Conservation (phyloP, 176 grass and related monocot genomes). For the Aegilops speltoides region DNA sequence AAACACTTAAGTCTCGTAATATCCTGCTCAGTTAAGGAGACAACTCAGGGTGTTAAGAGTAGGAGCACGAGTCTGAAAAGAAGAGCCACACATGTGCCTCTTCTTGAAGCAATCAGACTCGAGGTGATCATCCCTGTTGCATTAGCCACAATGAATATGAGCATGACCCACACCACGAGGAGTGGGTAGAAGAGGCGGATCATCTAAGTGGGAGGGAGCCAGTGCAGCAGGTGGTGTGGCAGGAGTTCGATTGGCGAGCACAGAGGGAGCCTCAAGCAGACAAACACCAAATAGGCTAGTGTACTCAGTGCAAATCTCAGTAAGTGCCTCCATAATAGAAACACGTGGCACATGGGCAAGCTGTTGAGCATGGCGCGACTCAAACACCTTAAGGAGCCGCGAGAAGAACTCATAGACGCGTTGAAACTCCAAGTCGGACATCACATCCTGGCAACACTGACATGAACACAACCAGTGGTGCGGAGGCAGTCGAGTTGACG, state of each 20-base stretch:
- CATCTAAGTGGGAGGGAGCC: background rate
- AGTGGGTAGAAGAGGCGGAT: background rate
- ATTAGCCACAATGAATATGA: background rate
- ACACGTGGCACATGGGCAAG: too few relatives aligned
- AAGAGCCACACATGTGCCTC: background rate
- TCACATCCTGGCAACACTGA: background rate
- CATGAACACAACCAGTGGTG: background rate
- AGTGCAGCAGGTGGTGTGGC: background rate
- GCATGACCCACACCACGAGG: background rate
- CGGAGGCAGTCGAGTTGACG: background rate
- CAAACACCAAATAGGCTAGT: background rate
- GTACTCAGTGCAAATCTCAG: background rate
- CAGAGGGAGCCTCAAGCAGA: background rate
- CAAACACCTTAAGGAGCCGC: background rate
- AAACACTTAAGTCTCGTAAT: background rate
- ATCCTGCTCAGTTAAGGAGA: background rate
- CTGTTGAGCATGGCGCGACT: too few relatives aligned
- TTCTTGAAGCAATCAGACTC: background rate
- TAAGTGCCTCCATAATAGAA: background rate
- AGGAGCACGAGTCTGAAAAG: background rate
- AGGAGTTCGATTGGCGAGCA: background rate
- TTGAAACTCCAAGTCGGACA: background rate
- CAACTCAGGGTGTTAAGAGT: background rate
- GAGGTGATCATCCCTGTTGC: background rate
- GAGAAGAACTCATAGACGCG: background rate